These are phyloP conservation scores for Xylaria palmicola DNA, from an alignment of 495 filamentous ascomycete species.

Conservation along the genomic window DNA sequence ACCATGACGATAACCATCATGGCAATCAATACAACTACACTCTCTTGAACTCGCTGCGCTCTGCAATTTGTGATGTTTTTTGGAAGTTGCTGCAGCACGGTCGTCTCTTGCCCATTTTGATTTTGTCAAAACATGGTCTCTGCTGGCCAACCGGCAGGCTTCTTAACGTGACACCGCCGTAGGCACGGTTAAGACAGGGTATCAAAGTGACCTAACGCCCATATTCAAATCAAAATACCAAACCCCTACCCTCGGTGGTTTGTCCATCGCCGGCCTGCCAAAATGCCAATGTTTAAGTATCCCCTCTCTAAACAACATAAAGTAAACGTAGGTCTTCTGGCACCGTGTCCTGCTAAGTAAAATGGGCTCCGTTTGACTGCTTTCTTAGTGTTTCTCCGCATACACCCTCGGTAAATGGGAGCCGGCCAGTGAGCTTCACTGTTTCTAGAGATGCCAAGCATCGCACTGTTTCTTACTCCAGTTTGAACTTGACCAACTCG, in stretches of 20 bases:
- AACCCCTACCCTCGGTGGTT: too few relatives aligned
- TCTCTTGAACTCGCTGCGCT: conserved; percentile 3
- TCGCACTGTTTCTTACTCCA: conserved; percentile 14
- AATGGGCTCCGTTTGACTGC: too few relatives aligned
- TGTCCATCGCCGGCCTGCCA: too few relatives aligned
- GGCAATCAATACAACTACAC: conserved; percentile 12
- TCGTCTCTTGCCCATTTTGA: background rate
- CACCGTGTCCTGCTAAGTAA: too few relatives aligned
- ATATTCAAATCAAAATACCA: background rate
- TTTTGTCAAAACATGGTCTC: background rate
- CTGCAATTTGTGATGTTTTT: background rate
- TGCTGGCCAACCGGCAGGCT: background rate
- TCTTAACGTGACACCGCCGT: too few relatives aligned
- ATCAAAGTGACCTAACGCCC: background rate
- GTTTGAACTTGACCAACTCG: conserved; percentile 21
- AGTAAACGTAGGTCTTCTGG: too few relatives aligned
- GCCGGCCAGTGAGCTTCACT: too few relatives aligned
- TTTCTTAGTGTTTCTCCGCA: too few relatives aligned
- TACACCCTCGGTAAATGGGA: too few relatives aligned
- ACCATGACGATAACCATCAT: conserved; percentile 19
- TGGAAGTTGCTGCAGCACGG: background rate
- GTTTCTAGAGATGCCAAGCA: background rate
- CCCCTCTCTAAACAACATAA: too few relatives aligned
- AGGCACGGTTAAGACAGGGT: background rate
- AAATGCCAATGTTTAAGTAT: too few relatives aligned